Base-by-base conservation (phyloP, 495 filamentous ascomycete genomes). In the Emericellopsis terricola region DNA sequence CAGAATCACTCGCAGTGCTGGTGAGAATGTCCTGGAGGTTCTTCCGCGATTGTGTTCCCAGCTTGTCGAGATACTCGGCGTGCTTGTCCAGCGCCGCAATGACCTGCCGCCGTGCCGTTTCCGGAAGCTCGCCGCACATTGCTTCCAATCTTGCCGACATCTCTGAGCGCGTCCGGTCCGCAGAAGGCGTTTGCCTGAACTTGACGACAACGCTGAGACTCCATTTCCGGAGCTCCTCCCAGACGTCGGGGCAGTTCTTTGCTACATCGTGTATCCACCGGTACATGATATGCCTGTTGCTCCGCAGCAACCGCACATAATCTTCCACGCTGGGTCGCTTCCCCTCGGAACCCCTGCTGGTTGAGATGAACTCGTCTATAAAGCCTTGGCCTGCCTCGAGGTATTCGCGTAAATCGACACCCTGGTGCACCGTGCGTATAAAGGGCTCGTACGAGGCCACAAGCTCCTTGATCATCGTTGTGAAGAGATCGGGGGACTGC, bases 361-460 rank as follows among this genome's bases (percentile, higher is more conserved):
- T 41, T 21, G 57, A 59, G 48, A 81, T 68, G 32, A 78, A 60
- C 33, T 78, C 74, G 4, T 52, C 56, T 2, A 78, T 37, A 44
- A 81, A 78, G 33, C 40, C 49, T 44, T 79, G 64, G 1, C 60
- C 45, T 16, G 75, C 68, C 18, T 51, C 53, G 0, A 79, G 40
- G 19, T 73, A 70, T 15, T 59, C 66, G 23, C 63, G 64, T 17
- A 81, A 57, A 38, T 81, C 72, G 6, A 77, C 61, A 3, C 66
- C 64, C 31, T 77, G 65, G 37, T 81, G 76, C 9, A 77, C 49
- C 5, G 49, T 46, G 3, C 75, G 61, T 24, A 81, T 78, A 33
- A 78, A 65, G 3, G 68, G 71, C n/a, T 78, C 75, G 37, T 75
- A 76, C 4, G 65, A 67, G 0, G 52, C 47, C 8, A 78, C 62